Evolutionary conservation across 2,329 filamentous ascomycete genomes (phyloP).

Genomic region (Calonectria pauciramosa): DNA sequence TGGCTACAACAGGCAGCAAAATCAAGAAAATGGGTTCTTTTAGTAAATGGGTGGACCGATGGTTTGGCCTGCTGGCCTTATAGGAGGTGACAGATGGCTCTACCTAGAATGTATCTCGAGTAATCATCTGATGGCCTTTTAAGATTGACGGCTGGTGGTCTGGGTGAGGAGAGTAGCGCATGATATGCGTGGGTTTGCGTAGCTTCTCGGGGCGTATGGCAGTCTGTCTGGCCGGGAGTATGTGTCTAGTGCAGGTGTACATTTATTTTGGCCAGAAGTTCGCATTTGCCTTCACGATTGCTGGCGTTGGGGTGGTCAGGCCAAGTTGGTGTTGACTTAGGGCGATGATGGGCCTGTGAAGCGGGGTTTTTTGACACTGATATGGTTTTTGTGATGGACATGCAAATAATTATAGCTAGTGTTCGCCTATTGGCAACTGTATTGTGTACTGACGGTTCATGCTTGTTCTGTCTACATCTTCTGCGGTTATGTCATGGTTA

Average conservation of each 20-base stretch:
- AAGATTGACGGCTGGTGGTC: slow-evolving; percentile 43
- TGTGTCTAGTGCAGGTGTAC: slow-evolving; percentile 30
- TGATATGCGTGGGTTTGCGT: slow-evolving; percentile 38
- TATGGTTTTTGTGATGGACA: not conserved
- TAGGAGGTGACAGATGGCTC: slow-evolving; percentile 38
- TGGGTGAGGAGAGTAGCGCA: slow-evolving; percentile 43
- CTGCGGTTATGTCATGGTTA: not conserved
- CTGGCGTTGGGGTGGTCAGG: slow-evolving; percentile 29
- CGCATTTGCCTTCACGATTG: slow-evolving; percentile 21
- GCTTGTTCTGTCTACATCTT: not conserved
- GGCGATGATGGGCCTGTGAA: slow-evolving; percentile 1
- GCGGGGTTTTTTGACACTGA: not conserved
- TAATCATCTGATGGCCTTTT: slow-evolving; percentile 46
- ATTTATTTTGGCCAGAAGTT: slow-evolving; percentile 25
- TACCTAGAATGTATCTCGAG: slow-evolving; percentile 50
- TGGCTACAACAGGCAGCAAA: slow-evolving; percentile 34
- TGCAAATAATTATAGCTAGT: not conserved
- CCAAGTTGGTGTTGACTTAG: slow-evolving; percentile 11
- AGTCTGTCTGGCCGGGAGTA: slow-evolving; percentile 25
- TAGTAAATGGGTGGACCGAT: slow-evolving; percentile 32
- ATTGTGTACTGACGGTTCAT: not conserved
- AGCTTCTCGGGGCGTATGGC: slow-evolving; percentile 32
- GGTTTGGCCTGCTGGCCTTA: slow-evolving; percentile 30
- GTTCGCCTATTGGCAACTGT: not conserved
- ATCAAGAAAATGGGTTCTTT: slow-evolving; percentile 36